These are phyloP conservation scores for Scheffersomyces spartinae DNA, from an alignment of 805 yeast species.

Conservation along the genomic window DNA sequence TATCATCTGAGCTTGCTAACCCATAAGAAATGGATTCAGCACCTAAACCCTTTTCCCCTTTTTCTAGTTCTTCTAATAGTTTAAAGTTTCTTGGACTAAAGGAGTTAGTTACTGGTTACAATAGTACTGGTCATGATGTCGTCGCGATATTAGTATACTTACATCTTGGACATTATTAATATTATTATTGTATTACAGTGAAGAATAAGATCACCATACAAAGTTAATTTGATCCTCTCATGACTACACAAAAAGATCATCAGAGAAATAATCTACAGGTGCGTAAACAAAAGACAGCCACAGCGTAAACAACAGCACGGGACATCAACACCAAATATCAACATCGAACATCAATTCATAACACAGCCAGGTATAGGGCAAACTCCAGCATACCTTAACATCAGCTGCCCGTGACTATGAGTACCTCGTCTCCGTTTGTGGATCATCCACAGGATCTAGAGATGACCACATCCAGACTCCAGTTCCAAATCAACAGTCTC, in stretches of 20 bases:
- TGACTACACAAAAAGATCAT: too few relatives aligned
- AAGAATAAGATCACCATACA: conserved; percentile 12
- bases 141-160: conserved; percentile 10
- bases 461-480: conserved; percentile 17
- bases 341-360: too few relatives aligned
- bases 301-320: too few relatives aligned
- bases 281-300: too few relatives aligned
- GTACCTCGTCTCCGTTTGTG: conserved; percentile 14
- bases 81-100: conserved; percentile 85
- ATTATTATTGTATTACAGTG: neutral
- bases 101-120: conserved; percentile 6
- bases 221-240: neutral
- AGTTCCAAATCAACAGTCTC: conserved; percentile 19
- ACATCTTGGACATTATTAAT: conserved; percentile 36
- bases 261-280: too few relatives aligned
- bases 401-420: too few relatives aligned
- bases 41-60: conserved; percentile 95
- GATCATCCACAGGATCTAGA: too few relatives aligned
- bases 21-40: conserved; percentile 97
- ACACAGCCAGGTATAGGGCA: too few relatives aligned
- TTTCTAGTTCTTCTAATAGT: conserved; percentile 89
- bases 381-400: too few relatives aligned
- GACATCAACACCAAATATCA: too few relatives aligned
- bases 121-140: neutral
- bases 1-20: conserved; percentile 78